Percentiles rank a stretch among this genome's conserved stretches.
phyloP scores from a whole-genome alignment of 2,329 filamentous ascomycete genomes.

The Colletotrichum melonis region DNA sequence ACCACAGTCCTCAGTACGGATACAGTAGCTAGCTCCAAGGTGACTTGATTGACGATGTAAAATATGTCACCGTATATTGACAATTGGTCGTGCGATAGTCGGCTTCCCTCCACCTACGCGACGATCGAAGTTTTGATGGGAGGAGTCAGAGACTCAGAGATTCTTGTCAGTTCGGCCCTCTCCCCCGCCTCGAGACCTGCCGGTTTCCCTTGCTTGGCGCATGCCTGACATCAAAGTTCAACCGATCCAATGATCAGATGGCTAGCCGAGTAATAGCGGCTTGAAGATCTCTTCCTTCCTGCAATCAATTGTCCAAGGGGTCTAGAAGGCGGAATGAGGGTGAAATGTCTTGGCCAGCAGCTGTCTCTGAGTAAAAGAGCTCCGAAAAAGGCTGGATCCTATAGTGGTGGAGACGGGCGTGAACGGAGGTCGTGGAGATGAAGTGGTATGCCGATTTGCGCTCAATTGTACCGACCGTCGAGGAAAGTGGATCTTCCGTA shows the following conservation, averaged over 20 bases:
- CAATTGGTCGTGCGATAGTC: conserved; percentile 27
- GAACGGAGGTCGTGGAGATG: conserved; percentile 4
- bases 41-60: neutral
- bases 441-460: conserved; percentile 28
- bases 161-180: neutral
- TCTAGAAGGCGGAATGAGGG: conserved; percentile 16
- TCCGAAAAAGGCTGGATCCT: conserved; percentile 3
- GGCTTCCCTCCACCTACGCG: conserved; percentile 25
- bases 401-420: neutral
- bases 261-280: neutral
- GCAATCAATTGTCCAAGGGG: conserved; percentile 1
- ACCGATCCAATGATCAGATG: conserved; percentile 23
- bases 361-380: neutral
- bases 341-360: neutral
- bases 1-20: neutral
- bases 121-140: conserved; percentile 30
- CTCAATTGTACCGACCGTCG: conserved; percentile 14
- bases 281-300: neutral
- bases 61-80: conserved; percentile 31
- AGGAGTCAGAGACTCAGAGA: conserved; percentile 23
- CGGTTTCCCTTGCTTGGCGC: neutral
- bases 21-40: neutral
- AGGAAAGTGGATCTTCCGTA: conserved; percentile 21
- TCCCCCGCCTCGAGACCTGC: neutral
- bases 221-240: conserved; percentile 27